Percentiles rank a stretch among this genome's conserved stretches.
These are phyloP conservation scores for Houttuynia cordata DNA, from an alignment of 164 flowering plant genomes.

Conservation along the genomic window DNA sequence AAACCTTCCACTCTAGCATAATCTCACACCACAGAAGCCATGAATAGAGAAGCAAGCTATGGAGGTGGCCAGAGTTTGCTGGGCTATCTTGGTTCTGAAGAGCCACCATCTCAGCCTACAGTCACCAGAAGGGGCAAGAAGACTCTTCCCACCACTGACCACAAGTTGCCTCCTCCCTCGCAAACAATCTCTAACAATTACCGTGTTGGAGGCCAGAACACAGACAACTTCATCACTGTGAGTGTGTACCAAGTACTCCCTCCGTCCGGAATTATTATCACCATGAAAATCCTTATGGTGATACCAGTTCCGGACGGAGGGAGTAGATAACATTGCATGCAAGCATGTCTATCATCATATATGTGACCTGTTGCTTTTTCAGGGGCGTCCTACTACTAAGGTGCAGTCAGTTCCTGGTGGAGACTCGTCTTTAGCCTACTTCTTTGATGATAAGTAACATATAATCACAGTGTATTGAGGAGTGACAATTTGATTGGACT, in stretches of 20 bases:
- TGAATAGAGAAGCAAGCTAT: slow-evolving; percentile 21
- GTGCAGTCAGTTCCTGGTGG: slow-evolving; percentile 37
- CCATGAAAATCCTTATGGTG: no score
- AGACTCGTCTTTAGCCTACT: slow-evolving; percentile 38
- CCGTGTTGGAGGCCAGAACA: slow-evolving; percentile 22
- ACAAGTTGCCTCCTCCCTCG: slow-evolving; percentile 3
- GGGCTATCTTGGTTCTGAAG: slow-evolving; percentile 23
- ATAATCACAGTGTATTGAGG: background rate
- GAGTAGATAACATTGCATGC: background rate
- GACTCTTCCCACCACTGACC: slow-evolving; percentile 17
- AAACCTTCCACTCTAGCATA: no score
- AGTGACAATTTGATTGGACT: no score
- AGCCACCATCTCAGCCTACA: slow-evolving; percentile 4
- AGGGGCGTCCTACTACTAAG: slow-evolving; percentile 40
- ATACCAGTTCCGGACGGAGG: no score
- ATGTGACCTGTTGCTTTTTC: background rate
- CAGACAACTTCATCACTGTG: slow-evolving; percentile 25
- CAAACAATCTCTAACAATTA: slow-evolving; percentile 14
- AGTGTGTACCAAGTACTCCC: no score
- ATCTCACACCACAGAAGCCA: slow-evolving; percentile 8
- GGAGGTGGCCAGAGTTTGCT: slow-evolving; percentile 30
- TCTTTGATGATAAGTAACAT: slow-evolving; percentile 32
- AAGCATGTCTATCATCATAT: background rate
- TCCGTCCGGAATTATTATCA: no score
- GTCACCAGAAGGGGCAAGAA: slow-evolving; percentile 1